Base-by-base conservation (phyloP, 768 basidiomycete genomes). In the Naganishia vaughanmartiniae region DNA sequence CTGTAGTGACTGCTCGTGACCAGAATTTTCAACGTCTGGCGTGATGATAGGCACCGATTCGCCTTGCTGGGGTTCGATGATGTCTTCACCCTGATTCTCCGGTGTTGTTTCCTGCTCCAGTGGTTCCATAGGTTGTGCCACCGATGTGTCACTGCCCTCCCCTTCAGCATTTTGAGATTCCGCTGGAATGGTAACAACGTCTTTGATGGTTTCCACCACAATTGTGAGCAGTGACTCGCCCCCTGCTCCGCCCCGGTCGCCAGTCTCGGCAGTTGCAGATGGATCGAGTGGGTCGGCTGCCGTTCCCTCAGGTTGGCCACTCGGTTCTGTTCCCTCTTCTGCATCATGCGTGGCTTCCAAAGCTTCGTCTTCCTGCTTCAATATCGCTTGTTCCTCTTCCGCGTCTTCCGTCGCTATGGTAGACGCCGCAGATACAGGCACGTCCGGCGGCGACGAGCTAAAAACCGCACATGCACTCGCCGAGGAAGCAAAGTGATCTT, bases 401-500 rank as follows among this genome's bases (percentile, higher is more conserved):
- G 72, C 45, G 45, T 68, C 69, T 15, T 60, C 66, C 11, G 67
- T 73, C 1, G 53, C 60, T 6, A 72, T 54, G 11, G 51, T 60
- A 12, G 42, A 24, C 14, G 39, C 45, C 15, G 31, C 21, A 33
- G 72, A 30, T 34, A 57, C 45, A 7, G 67, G 30, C 24, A 63
- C 67, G 34, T 56, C 33, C 17, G 73, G 78, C 51, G 51, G 72
- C 42, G 78, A 76, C 10, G 80, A 81, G 63, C 68, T 74, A 30
- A 77, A 91, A 11, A 91, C 87, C 46, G 90, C 87, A 0, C 86
- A 83, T 42, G 90, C 88, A 54, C 92, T 93, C 12, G 34, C 53
- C 6, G 69, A 70, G 28, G 90, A 88, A 54, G 86, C 84, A 79
- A 89, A 97, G 80, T 96, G 93, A n/a, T 90, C 87, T 46, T 84